phyloP scores from a whole-genome alignment of 192 early-diverging fungal genomes.

The Lobosporangium transversale region DNA sequence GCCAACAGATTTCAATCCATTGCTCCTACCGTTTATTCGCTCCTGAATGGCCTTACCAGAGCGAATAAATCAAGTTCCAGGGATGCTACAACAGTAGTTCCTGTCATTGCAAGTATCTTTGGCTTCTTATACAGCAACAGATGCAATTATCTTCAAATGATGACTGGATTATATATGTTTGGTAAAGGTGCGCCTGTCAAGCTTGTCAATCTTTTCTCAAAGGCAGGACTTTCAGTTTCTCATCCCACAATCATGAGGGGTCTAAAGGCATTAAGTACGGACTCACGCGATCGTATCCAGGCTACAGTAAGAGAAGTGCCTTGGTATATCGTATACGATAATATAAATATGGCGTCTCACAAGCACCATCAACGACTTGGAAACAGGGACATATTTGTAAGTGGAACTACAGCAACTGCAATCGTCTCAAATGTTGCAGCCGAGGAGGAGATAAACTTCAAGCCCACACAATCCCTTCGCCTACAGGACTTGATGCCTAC shows the following conservation, averaged over 20 bases:
- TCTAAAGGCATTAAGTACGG: not conserved
- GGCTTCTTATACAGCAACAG: too few relatives aligned
- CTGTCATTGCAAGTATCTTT: too few relatives aligned
- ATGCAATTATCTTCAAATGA: not conserved
- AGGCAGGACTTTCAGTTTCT: not conserved
- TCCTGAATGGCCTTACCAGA: too few relatives aligned
- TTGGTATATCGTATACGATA: conserved; percentile 10
- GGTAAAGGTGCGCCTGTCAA: not conserved
- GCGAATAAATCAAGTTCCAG: too few relatives aligned
- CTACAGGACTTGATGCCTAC: not conserved
- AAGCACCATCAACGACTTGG: conserved; percentile 12
- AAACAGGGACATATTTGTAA: conserved; percentile 2
- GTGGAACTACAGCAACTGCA: conserved; percentile 6
- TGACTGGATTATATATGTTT: not conserved
- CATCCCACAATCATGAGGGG: not conserved
- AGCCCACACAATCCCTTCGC: not conserved
- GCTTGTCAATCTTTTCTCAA: not conserved
- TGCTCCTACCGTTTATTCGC: too few relatives aligned
- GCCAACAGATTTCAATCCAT: too few relatives aligned
- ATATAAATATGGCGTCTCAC: not conserved
- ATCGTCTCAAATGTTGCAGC: not conserved
- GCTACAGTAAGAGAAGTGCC: not conserved
- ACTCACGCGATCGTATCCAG: not conserved
- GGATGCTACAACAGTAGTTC: too few relatives aligned
- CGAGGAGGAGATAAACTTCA: not conserved